These are phyloP conservation scores for Eucalyptus victrix DNA, from an alignment of 345 rosid species.

Conservation along the genomic window DNA sequence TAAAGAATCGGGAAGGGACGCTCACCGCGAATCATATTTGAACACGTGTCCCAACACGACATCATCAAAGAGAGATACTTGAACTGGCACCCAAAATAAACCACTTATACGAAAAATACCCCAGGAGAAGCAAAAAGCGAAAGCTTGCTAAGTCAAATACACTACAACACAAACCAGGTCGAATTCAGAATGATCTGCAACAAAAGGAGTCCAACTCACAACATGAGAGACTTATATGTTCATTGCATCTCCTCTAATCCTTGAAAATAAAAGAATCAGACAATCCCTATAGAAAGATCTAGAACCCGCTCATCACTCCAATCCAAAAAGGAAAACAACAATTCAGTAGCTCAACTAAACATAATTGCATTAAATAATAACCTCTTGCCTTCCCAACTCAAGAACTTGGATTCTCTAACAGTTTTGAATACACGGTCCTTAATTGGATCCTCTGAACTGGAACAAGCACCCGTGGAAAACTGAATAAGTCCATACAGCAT, in stretches of 20 bases:
- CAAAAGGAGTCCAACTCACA: background rate
- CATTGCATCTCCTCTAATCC: background rate
- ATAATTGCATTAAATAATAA: no score
- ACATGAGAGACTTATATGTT: background rate
- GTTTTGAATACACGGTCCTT: background rate
- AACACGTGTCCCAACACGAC: background rate
- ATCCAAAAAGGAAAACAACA: background rate
- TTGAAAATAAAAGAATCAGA: background rate
- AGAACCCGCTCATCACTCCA: background rate
- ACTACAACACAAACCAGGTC: background rate
- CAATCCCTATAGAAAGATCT: background rate
- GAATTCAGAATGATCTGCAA: background rate
- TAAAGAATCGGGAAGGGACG: background rate
- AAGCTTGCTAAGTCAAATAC: background rate
- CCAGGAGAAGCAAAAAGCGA: background rate
- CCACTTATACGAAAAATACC: background rate
- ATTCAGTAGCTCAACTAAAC: background rate
- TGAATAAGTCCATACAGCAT: background rate
- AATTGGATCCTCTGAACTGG: background rate
- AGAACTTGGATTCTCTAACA: background rate
- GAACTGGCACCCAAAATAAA: background rate
- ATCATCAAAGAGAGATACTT: background rate
- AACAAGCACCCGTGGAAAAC: background rate
- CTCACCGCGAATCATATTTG: background rate
- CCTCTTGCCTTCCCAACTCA: background rate